Evolutionary conservation across 2,329 filamentous ascomycete genomes (phyloP), one percentile per base, ranked within the genome.

Genomic region (Aspergillus terreus): DNA sequence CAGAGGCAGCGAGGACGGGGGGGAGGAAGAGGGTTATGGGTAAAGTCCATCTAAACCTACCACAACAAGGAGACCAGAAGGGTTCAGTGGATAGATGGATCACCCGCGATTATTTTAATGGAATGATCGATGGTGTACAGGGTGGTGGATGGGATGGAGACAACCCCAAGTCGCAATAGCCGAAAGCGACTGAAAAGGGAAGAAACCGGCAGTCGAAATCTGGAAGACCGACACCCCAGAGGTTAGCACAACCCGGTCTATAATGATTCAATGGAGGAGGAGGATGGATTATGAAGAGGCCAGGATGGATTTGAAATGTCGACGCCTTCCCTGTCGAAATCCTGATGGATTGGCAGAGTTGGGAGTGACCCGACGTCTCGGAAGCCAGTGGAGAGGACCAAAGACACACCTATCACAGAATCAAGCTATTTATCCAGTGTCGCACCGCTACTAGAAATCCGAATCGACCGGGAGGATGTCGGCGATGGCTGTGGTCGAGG

Each of bases 41-140:
- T 56, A 61, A 60, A 62, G 61, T 66, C 65, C 63, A 64, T 67
- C 66, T 50, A 63, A 62, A 71, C 69, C 65, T 69, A 70, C 66
- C 67, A 65, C 67, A 64, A 60, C 52, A 62, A 59, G 61, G 55
- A 60, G 51, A 56, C 55, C 58, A 61, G 57, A 65, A 50, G 52
- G 56, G 49, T 49, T 56, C 56, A 53, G 56, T 52, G 55, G 54
- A 59, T 62, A 64, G 65, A 65, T 62, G 60, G 58, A 60, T 58
- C 61, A 66, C 64, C 60, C 56, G 61, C 63, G 64, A 66, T 63
- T 61, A 58, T 60, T 64, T 53, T 64, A 58, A 49, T 58, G 56
- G 52, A 60, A 61, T 53, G 56, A 61, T 67, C 52, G 68, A 66
- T 64, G 62, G 53, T 53, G 52, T 55, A 30, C 9, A 58, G 41